A percentile compares a stretch with the other conserved stretches of the same genome.
Conservation (phyloP, 2,329 filamentous ascomycete species). For the Alternaria sp. region DNA sequence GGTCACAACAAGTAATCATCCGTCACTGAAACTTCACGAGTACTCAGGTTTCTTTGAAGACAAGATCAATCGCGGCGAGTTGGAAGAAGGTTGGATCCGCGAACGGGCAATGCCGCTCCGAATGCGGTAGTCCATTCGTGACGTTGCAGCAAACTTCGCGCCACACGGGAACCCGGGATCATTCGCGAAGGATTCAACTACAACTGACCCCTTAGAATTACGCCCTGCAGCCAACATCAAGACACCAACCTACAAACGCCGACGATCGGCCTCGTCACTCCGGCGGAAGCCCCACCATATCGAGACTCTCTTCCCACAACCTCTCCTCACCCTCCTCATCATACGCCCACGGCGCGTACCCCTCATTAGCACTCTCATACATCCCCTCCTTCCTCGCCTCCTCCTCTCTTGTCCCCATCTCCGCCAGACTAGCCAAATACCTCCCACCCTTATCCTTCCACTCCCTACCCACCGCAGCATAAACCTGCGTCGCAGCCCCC, state of each 20-base stretch:
- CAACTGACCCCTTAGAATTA: background rate
- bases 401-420: background rate
- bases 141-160: background rate
- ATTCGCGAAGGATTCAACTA: background rate
- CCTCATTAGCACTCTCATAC: background rate
- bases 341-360: background rate
- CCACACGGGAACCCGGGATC: background rate
- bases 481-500: background rate
- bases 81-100: accelerated
- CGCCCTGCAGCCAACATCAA: background rate
- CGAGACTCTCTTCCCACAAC: background rate
- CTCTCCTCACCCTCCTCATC: background rate
- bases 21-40: accelerated
- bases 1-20: background rate
- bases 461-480: background rate
- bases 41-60: background rate
- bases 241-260: background rate
- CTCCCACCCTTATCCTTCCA: background rate
- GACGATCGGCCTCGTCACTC: background rate
- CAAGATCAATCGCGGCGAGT: accelerated
- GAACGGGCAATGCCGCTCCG: background rate
- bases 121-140: background rate
- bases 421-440: background rate
- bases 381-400: background rate
- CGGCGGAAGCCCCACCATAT: background rate